Conservation (phyloP, 257 asterid genomes). For the Leonotis leonurus region DNA sequence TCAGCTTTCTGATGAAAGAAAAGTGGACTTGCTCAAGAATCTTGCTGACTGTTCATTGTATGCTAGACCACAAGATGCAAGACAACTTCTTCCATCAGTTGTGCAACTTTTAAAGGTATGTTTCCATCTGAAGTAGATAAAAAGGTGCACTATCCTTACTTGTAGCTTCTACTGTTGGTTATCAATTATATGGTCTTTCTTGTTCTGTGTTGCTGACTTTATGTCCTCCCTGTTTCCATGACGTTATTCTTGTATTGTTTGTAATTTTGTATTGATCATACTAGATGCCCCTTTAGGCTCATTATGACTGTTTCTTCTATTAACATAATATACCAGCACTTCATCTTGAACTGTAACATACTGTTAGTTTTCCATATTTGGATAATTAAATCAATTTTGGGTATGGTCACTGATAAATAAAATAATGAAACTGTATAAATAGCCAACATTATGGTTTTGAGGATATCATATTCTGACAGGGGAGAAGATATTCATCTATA, state of each 20-base stretch:
- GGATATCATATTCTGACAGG: too few species aligned
- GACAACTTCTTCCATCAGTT: conserved; percentile 74
- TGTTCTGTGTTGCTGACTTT: not conserved
- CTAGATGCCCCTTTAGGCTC: not conserved
- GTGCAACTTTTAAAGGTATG: conserved; percentile 87
- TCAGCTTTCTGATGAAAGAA: conserved; percentile 84
- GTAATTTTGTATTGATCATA: conserved; percentile 5
- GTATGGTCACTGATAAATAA: too few species aligned
- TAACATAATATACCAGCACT: not conserved
- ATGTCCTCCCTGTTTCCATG: not conserved
- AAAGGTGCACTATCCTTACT: not conserved
- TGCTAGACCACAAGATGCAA: conserved; percentile 82
- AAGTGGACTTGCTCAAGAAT: conserved; percentile 71
- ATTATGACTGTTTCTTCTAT: not conserved
- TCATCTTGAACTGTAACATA: not conserved
- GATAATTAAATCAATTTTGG: not conserved
- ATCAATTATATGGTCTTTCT: not conserved
- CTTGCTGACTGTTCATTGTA: conserved; percentile 79
- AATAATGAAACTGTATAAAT: too few species aligned
- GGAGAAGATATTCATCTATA: too few species aligned
- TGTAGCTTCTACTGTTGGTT: not conserved
- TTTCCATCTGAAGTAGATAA: conserved; percentile 2
- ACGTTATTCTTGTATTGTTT: not conserved
- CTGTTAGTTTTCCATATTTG: not conserved
- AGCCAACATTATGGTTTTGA: too few species aligned